A percentile compares a stretch with the other conserved stretches of the same genome.
Conservation (phyloP, 768 basidiomycete genomes). For the Lactarius indigo region DNA sequence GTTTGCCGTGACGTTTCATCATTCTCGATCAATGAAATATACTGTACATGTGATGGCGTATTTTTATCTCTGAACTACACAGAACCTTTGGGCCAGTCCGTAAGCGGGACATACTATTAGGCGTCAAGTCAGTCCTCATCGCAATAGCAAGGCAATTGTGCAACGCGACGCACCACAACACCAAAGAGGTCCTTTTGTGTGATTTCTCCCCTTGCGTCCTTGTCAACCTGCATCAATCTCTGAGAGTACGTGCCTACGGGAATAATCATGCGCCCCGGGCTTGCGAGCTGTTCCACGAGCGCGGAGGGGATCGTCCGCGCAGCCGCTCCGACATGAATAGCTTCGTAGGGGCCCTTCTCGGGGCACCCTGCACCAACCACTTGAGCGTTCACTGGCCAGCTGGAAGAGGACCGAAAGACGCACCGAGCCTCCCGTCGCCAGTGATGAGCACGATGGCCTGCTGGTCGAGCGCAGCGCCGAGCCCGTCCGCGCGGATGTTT, state of each 20-base stretch:
- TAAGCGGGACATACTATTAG: constrained; percentile 64
- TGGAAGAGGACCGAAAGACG: constrained; percentile 12
- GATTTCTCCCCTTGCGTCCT: constrained; percentile 65
- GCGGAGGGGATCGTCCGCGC: constrained; percentile 66
- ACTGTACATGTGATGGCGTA: neutral
- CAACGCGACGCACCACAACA: constrained; percentile 59
- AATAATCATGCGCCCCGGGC: constrained; percentile 85
- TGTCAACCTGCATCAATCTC: constrained; percentile 72
- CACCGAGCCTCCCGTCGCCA: constrained; percentile 82
- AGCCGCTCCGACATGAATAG: constrained; percentile 94
- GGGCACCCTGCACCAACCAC: constrained; percentile 22
- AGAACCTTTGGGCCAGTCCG: constrained; percentile 38
- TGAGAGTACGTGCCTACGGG: constrained; percentile 70
- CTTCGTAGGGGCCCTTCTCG: constrained; percentile 39
- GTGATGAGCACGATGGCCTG: constrained; percentile 58
- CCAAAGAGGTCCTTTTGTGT: constrained; percentile 66
- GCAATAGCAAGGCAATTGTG: neutral
- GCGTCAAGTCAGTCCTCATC: neutral
- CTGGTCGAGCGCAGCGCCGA: constrained; percentile 49
- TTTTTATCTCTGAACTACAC: neutral
- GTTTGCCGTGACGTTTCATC: neutral
- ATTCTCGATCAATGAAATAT: neutral
- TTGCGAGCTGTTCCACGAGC: constrained; percentile 74
- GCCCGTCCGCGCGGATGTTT: constrained; percentile 68
- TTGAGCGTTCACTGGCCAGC: neutral